Percentiles rank a stretch among this genome's conserved stretches.
These are phyloP conservation scores for Penicillium soppii DNA, from an alignment of 495 filamentous ascomycete genomes.

Conservation along the genomic window DNA sequence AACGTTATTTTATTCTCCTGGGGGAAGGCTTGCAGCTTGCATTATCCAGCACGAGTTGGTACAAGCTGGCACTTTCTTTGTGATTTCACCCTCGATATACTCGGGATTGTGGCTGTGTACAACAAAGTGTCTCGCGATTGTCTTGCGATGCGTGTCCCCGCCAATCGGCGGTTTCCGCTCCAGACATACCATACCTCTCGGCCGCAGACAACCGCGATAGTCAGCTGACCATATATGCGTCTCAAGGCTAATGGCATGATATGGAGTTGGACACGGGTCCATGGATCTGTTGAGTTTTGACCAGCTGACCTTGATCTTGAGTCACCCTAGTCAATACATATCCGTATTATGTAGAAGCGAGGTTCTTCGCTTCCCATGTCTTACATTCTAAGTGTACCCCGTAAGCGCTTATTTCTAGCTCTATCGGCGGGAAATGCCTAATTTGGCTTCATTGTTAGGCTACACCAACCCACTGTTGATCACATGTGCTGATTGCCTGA, in stretches of 20 bases:
- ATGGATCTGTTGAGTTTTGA: slow-evolving; percentile 2
- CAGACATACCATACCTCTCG: neutral
- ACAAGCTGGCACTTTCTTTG: neutral
- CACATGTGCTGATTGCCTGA: slow-evolving; percentile 4
- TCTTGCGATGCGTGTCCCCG: slow-evolving; percentile 5
- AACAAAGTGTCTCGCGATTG: neutral
- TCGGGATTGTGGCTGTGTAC: slow-evolving; percentile 5
- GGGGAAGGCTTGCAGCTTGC: neutral
- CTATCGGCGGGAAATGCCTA: slow-evolving; percentile 4
- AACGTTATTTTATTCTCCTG: neutral
- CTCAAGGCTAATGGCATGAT: slow-evolving; percentile 1
- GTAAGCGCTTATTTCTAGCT: slow-evolving; percentile 3
- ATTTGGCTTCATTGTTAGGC: neutral
- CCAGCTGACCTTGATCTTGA: slow-evolving; percentile 9
- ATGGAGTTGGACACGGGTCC: slow-evolving; percentile 3
- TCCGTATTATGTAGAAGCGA: neutral
- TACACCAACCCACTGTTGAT: neutral
- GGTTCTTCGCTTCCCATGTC: neutral
- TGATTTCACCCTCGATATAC: neutral
- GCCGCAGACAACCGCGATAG: slow-evolving; percentile 1
- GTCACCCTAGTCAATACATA: neutral
- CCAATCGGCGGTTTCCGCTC: slow-evolving; percentile 8
- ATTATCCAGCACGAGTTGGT: neutral
- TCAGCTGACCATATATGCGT: slow-evolving; percentile 5
- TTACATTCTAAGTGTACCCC: neutral